Percentiles rank a stretch among this genome's conserved stretches.
Conservation (phyloP, 768 basidiomycete species). For the Suillus clintonianus region DNA sequence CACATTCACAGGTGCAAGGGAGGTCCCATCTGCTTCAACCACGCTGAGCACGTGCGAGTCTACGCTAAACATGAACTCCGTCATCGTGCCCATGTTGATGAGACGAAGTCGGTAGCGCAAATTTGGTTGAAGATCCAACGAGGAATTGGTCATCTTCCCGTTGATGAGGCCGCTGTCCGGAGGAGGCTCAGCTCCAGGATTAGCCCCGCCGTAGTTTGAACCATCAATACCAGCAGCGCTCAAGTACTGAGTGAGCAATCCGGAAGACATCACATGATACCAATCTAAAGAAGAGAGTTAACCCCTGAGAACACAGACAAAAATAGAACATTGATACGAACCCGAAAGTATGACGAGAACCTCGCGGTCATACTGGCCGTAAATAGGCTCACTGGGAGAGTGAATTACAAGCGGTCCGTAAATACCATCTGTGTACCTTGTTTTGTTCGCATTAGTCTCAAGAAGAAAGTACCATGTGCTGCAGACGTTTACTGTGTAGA, state of each 20-base stretch:
- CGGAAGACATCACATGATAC: constrained; percentile 34
- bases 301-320: neutral
- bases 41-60: constrained; percentile 48
- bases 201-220: constrained; percentile 30
- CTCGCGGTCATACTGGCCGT: constrained; percentile 40
- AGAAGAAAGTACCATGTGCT: constrained; percentile 12
- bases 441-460: constrained; percentile 17
- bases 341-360: constrained; percentile 39
- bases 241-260: constrained; percentile 32
- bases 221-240: constrained; percentile 24
- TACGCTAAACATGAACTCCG: constrained; percentile 45
- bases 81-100: constrained; percentile 49
- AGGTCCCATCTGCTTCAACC: constrained; percentile 50
- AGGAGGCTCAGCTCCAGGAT: constrained; percentile 37
- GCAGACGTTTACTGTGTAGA: constrained; percentile 24
- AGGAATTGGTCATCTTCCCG: constrained; percentile 25
- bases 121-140: constrained; percentile 36
- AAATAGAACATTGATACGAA: constrained; percentile 13
- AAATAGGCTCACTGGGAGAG: constrained; percentile 34
- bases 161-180: constrained; percentile 40
- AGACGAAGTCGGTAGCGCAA: constrained; percentile 48
- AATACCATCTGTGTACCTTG: constrained; percentile 48
- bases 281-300: constrained; percentile 24
- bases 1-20: constrained; percentile 40
- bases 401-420: constrained; percentile 51